Base-by-base conservation (phyloP, 805 yeast genomes). In the Wickerhamiella azyma region DNA sequence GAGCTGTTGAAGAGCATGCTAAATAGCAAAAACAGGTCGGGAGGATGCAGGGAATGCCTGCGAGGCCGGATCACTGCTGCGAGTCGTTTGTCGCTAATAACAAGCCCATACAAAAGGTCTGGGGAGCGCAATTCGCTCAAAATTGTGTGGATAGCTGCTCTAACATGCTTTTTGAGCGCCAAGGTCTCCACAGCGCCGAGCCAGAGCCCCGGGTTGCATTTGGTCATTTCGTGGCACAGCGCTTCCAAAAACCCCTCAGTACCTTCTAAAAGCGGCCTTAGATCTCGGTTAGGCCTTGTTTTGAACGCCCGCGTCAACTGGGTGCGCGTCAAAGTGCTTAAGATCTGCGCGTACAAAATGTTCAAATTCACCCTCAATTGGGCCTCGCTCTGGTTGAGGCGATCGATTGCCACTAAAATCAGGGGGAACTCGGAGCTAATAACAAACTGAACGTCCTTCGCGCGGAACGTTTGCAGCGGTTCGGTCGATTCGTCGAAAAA, bases 301-400 rank as follows among this genome's bases (percentile, higher is more conserved):
- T 70, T 66, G 59, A 83, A 88, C 30, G 81, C 76, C 51, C 76
- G 75, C 9, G 72, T 67, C 33, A 89, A 76, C 51, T 81, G 83
- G 1, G 85, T 81, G 57, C 81, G 78, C n/a, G 94, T 81, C 35
- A 92, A 64, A 0, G 92, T 81, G 0, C 94, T 77, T n/a, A 89
- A 59, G 5, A 89, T 59, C 59, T 83, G 89, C 41, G 84, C 77
- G 63, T 88, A 79, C 13, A 89, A 55, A 17, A 81, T 70, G 43
- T 77, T 80, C 41, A 89, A 65, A 55, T 89, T 96, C 29, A 75
- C 72, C 37, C 68, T 55, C 41, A 81, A 55, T 42, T 77, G 70
- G 21, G 47, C 44, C 45, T 59, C 67, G 18, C 65, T 56, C 47
- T 61, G 67, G 9, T 60, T 61, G 6, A 54, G 53, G 39, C 57